These are phyloP conservation scores for Fusarium acutatum DNA, from an alignment of 2,329 filamentous ascomycete species.

Conservation along the genomic window DNA sequence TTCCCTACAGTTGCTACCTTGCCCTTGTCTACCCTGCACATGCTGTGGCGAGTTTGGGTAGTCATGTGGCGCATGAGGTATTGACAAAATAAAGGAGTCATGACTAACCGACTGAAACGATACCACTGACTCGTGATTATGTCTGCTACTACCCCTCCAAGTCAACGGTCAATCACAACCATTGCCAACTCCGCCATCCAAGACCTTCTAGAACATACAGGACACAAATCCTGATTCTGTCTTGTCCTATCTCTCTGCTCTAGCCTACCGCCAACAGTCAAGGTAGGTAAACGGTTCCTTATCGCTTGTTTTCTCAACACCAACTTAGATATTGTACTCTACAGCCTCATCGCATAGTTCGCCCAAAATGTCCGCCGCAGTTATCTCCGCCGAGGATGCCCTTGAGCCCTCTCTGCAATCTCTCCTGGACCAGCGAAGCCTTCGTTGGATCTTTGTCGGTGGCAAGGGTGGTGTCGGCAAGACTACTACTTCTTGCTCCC, in stretches of 20 bases:
- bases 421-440: slow-evolving; percentile 91
- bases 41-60: not conserved
- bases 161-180: not conserved
- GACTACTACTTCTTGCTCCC: slow-evolving; percentile 98
- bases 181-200: slow-evolving; percentile 34
- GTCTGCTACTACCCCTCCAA: slow-evolving; percentile 32
- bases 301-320: not conserved
- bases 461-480: slow-evolving; percentile 99
- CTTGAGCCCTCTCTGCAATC: slow-evolving; percentile 94
- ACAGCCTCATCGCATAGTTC: not conserved
- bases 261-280: not conserved
- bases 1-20: not conserved
- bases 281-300: not conserved
- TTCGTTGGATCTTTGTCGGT: slow-evolving; percentile 99
- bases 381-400: slow-evolving; percentile 67
- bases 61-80: not conserved
- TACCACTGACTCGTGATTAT: not conserved
- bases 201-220: slow-evolving; percentile 40
- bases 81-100: slow-evolving; percentile 23
- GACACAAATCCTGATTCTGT: slow-evolving; percentile 27
- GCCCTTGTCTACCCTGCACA: not conserved
- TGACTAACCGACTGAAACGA: not conserved
- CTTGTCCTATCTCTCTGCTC: not conserved
- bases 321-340: not conserved
- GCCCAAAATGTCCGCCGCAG: slow-evolving; percentile 50